Conservation (phyloP, 2,329 filamentous ascomycete genomes). For the Penicillium thymicola region DNA sequence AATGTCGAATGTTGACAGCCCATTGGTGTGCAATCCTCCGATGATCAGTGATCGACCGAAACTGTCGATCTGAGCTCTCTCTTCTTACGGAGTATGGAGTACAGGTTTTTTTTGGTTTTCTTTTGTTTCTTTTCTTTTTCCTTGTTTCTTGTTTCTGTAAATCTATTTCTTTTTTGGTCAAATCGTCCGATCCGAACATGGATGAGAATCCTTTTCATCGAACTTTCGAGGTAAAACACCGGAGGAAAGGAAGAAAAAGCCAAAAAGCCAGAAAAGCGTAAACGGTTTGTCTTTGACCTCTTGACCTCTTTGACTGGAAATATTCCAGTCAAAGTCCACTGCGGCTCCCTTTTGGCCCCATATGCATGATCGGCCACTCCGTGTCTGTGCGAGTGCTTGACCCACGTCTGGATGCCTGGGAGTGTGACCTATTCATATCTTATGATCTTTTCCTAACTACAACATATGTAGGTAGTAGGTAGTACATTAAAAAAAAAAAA, state of each 20-base stretch:
- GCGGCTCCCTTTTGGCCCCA: constrained; percentile 14
- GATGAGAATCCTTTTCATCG: constrained; percentile 6
- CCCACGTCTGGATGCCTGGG: neutral
- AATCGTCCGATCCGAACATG: constrained; percentile 15
- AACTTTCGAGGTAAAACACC: neutral
- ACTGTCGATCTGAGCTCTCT: constrained; percentile 27
- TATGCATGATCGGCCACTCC: constrained; percentile 20
- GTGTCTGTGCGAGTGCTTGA: constrained; percentile 17
- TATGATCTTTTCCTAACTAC: neutral
- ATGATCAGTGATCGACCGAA: constrained; percentile 36
- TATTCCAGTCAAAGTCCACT: neutral
- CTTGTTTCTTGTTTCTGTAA: neutral
- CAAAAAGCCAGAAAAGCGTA: neutral
- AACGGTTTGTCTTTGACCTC: neutral
- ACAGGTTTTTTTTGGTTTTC: neutral
- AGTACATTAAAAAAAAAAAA: no score
- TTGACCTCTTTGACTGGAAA: neutral
- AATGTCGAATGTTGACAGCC: constrained; percentile 25
- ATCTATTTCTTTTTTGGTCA: constrained; percentile 4
- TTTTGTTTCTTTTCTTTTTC: neutral
- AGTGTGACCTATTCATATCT: neutral
- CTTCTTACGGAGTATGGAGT: no score
- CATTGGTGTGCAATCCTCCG: constrained; percentile 32
- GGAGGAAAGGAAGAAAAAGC: neutral
- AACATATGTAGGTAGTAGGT: no score